Evolutionary conservation across 768 basidiomycete species (phyloP), one percentile per base, ranked within the genome.

Genomic region (Boletellus ananas): DNA sequence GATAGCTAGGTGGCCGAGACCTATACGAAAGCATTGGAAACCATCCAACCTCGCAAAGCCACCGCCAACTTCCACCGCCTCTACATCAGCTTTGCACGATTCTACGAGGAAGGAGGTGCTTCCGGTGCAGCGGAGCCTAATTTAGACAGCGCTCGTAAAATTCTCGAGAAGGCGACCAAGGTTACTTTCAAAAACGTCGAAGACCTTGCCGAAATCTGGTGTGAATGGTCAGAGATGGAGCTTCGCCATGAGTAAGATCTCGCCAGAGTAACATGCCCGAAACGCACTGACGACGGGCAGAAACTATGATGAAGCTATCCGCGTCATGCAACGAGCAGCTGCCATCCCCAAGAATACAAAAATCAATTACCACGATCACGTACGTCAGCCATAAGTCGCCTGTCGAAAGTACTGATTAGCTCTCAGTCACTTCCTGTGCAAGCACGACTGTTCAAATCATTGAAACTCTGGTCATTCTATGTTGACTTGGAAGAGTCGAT

Each of bases 141-240:
- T 61, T 69, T 97, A 1, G 83, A 83, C 42, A 89, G 81, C 57
- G 90, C 95, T 4, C 83, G 94, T 36, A 94, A 94, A 72, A 87
- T 98, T 25, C 72, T 98, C 33, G 94, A 97, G 65, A 95, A 91
- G 68, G 95, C 83, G 5, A 88, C 88, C 4, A 90, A 89, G 59
- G 84, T 96, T 36, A 89, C 87, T 63, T 97, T 94, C 76, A 91
- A 87, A 69, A 77, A 81, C n/a, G 94, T 99, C 10, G 95, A 99
- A 64, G 96, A 99, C 61, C 77, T 99, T 20, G 96, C 96, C 0
- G 96, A 98, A 67, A 81, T 97, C 13, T 99, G 96, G 96, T 97
- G 94, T 61, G 96, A 98, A 71, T 98, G 96, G 95, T 84, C 96
- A 7, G 96, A 99, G 70, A 84, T 98, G 87, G 96, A 99, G 66